These are phyloP conservation scores for Petunia secreta DNA, from an alignment of 257 asterid genomes.

Conservation along the genomic window DNA sequence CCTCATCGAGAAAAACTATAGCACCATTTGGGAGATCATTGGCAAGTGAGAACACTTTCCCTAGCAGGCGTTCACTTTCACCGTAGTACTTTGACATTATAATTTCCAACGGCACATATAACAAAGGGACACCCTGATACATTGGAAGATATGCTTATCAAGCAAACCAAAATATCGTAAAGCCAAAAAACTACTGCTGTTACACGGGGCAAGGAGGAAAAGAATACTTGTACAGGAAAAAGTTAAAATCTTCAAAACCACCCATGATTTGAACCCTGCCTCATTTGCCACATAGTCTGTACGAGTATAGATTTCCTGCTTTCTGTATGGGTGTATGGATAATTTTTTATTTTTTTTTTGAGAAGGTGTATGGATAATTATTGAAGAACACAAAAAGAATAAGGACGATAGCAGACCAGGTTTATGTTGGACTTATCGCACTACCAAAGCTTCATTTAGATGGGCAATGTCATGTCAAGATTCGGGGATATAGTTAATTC, in stretches of 20 bases:
- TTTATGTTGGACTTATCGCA: neutral
- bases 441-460: neutral
- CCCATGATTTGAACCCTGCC: neutral
- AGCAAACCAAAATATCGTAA: slow-evolving; percentile 9
- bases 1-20: slow-evolving; percentile 93
- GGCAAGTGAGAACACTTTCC: slow-evolving; percentile 90
- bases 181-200: neutral
- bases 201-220: slow-evolving; percentile 7
- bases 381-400: neutral
- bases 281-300: neutral
- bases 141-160: slow-evolving; percentile 26
- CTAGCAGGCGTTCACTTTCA: slow-evolving; percentile 91
- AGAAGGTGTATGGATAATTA: neutral
- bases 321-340: neutral
- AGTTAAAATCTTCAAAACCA: neutral
- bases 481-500: slow-evolving; percentile 1
- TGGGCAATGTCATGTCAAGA: neutral
- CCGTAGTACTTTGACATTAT: slow-evolving; percentile 94
- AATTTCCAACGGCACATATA: slow-evolving; percentile 91
- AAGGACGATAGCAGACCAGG: neutral
- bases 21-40: slow-evolving; percentile 85
- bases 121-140: slow-evolving; percentile 79
- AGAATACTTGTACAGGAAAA: neutral
- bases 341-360: no score
- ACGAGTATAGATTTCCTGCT: neutral